Evolutionary conservation across 148 eudicot species (phyloP), one percentile per base, ranked within the genome.

Genomic region (Diospyros lotus): DNA sequence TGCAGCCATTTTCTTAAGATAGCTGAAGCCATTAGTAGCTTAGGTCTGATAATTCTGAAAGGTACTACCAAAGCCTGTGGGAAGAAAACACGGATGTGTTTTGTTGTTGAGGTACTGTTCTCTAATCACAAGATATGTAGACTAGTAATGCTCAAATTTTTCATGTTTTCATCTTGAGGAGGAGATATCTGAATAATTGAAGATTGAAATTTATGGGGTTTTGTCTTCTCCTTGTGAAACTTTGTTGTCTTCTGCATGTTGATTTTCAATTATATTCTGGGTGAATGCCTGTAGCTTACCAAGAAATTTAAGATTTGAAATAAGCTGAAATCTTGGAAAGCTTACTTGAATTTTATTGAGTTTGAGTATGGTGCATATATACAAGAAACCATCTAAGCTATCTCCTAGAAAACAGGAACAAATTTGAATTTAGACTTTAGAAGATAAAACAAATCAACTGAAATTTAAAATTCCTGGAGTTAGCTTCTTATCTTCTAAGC

Each of bases 31-130:
- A 82, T 94, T 71, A 87, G 86, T 80, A 81, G 88, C 81, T 78
- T 92, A 81, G 97, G 95, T 74, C 80, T 94, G 76, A 85, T 82
- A n/a, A 85, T 94, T 76, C 80, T 94, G 76, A 94, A 91, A 89
- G 95, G 98, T 48, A 70, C 77, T 61, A 82, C 95, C 1, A 91
- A 88, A 67, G 83, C 73, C 75, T 89, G 80, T 71, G 95, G 87
- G 18, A 86, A 88, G 56, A 90, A 87, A 76, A 90, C 85, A 3
- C 86, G 97, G 91, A 88, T 94, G 87, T 83, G 88, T 74, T 94
- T 91, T 78, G 83, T 94, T 44, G 95, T 91, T 52, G 98, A 94
- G 97, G 98, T 92, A 86, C 78, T 58, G 59, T 66, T 39, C 54
- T 28, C 18, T 15, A 44, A 60, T 41, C 13, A 71, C 48, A 38